Base-by-base conservation (phyloP, 2,329 filamentous ascomycete species). In the Macrophomina phaseolina region DNA sequence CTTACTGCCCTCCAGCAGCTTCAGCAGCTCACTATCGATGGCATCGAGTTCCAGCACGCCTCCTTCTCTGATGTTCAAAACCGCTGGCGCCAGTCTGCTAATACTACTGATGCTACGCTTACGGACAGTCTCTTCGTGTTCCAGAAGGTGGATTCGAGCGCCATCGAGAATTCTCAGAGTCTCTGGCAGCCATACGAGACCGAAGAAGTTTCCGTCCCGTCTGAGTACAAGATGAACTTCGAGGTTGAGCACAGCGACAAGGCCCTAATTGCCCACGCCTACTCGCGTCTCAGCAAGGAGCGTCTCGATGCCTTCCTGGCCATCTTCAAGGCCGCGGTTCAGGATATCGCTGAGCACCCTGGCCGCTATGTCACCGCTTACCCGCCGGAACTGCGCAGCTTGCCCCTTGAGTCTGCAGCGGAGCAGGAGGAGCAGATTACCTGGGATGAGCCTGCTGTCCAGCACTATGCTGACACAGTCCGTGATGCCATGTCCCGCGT, bases 1-100 rank as follows among this genome's bases (percentile, higher is more conserved):
- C 81, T 85, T 65, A 86, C 84, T 0, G 81, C 87, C 0, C 77
- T 82, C 3, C 84, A 87, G 69, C 89, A 90, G 5, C 85, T 87
- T 0, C 85, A 90, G 72, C 87, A 91, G 74, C 88, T 92, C 73
- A 81, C 85, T 60, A 42, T 64, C 16, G 60, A 67, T 23, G 65
- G 49, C 18, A 67, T 67, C 42, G 65, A 64, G 30, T 67, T 63
- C 65, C 65, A 67, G 65, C 65, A 67, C 45, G 65, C 58, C 5
- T 67, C 65, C n/a, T 64, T 67, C 16, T 58, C 58, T 8, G 58
- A 67, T 38, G 56, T 67, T 5, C 65, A 67, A 49, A 67, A 56
- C 14, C 48, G 30, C 42, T 67, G 65, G 65, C 65, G 65, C 28
- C 48, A 67, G 36, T n/a, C 40, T 32, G 32, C 49, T 23, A 40